Conservation (phyloP, 768 basidiomycete genomes). For the Leucocoprinus leucothites region DNA sequence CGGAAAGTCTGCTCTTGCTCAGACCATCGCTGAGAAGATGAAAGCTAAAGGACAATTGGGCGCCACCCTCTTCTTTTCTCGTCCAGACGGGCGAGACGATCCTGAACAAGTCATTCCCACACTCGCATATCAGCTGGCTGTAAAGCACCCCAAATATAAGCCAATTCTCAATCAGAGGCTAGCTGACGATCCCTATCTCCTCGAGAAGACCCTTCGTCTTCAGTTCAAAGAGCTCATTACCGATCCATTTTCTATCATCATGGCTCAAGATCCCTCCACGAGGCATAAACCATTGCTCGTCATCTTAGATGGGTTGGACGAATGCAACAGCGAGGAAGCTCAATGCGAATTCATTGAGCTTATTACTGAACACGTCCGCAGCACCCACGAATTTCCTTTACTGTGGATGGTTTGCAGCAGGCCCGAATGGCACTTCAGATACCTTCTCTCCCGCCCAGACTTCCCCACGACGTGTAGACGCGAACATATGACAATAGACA, state of each 20-base stretch:
- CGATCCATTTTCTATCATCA: background rate
- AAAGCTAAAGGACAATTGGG: background rate
- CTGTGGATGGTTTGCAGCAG: conserved; percentile 1
- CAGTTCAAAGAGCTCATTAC: background rate
- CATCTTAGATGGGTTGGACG: background rate
- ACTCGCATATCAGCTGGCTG: background rate
- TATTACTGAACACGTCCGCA: background rate
- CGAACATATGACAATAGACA: background rate
- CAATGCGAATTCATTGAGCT: conserved; percentile 1
- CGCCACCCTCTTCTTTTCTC: background rate
- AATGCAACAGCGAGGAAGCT: background rate
- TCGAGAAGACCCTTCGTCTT: background rate
- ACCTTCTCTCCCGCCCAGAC: background rate
- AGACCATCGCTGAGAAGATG: background rate
- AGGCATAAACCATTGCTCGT: background rate
- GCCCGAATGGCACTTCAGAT: background rate
- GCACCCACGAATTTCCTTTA: background rate
- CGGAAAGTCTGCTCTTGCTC: conserved; percentile 3
- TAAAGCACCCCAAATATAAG: background rate
- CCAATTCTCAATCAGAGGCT: background rate
- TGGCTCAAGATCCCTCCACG: background rate
- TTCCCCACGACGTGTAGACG: background rate
- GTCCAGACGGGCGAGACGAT: background rate
- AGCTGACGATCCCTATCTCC: background rate
- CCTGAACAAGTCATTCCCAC: background rate